phyloP scores from a whole-genome alignment of 805 yeast species.

The Millerozyma acaciae region DNA sequence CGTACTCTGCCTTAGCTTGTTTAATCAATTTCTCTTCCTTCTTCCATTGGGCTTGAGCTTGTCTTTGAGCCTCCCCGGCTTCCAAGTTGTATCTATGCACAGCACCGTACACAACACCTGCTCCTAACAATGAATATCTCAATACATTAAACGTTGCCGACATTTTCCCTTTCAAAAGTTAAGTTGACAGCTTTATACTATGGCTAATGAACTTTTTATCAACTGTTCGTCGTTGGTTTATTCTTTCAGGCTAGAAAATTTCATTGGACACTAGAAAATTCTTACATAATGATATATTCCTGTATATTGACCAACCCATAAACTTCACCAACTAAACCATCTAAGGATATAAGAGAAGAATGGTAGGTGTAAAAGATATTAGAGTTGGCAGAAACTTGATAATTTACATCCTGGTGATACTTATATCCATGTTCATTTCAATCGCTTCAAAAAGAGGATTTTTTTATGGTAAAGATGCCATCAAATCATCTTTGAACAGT shows the following conservation, averaged over 20 bases:
- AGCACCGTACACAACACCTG: slow-evolving; percentile 88
- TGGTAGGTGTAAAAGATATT: neutral
- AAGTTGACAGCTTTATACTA: neutral
- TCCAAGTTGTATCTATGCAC: slow-evolving; percentile 73
- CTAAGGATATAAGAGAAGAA: too few species aligned
- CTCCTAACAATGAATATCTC: slow-evolving; percentile 87
- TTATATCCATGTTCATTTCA: slow-evolving; percentile 19
- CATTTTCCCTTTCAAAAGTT: slow-evolving; percentile 24
- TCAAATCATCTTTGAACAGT: slow-evolving; percentile 8
- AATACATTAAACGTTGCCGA: slow-evolving; percentile 58
- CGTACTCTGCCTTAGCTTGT: slow-evolving; percentile 87
- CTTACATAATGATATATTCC: slow-evolving; percentile 1
- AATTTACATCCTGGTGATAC: slow-evolving; percentile 11
- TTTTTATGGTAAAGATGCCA: slow-evolving; percentile 8
- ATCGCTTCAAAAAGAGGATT: slow-evolving; percentile 12
- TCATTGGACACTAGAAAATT: slow-evolving; percentile 8
- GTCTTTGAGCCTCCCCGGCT: slow-evolving; percentile 53
- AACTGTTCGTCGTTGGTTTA: neutral
- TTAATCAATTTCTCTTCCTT: slow-evolving; percentile 71
- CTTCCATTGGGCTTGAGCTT: slow-evolving; percentile 55
- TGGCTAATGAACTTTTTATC: too few species aligned
- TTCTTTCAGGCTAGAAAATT: slow-evolving; percentile 5
- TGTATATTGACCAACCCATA: neutral
- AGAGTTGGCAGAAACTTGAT: slow-evolving; percentile 3
- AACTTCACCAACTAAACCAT: too few species aligned